Conservation (phyloP, 345 rosid species). For the Erodium maritimum region DNA sequence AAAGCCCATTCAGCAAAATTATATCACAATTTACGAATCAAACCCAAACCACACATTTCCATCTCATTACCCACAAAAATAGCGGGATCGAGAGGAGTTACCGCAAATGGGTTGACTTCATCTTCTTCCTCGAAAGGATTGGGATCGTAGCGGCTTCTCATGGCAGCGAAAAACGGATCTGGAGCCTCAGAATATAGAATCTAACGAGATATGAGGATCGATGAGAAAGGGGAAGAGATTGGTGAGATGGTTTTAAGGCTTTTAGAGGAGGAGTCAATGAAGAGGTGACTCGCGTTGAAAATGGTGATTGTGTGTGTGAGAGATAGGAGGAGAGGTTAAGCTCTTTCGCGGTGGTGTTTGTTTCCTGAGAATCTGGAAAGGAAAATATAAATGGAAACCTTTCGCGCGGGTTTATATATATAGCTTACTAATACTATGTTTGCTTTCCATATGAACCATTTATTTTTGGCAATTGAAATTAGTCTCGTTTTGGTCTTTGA, state of each 20-base stretch:
- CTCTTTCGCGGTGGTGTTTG: background rate
- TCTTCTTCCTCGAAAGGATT: slow-evolving; percentile 72
- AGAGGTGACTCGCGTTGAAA: background rate
- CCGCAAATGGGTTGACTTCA: slow-evolving; percentile 88
- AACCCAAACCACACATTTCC: background rate
- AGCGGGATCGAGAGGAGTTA: slow-evolving; percentile 11
- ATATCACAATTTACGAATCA: background rate
- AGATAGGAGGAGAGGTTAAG: background rate
- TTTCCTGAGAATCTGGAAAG: background rate
- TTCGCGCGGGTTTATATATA: background rate
- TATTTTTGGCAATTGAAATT: background rate
- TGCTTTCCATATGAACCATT: background rate
- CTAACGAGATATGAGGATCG: background rate
- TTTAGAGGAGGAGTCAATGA: background rate
- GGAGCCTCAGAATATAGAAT: slow-evolving; percentile 9
- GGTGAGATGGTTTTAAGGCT: background rate
- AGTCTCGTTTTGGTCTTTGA: too few relatives aligned
- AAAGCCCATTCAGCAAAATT: too few relatives aligned
- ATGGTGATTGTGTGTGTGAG: background rate
- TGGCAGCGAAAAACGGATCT: slow-evolving; percentile 18
- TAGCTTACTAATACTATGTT: too few relatives aligned
- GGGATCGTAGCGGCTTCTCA: slow-evolving; percentile 65
- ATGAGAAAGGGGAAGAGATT: background rate
- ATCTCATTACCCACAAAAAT: background rate
- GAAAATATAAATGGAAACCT: background rate